These are phyloP conservation scores for Suillus subaureus DNA, from an alignment of 768 basidiomycete species.

Conservation along the genomic window DNA sequence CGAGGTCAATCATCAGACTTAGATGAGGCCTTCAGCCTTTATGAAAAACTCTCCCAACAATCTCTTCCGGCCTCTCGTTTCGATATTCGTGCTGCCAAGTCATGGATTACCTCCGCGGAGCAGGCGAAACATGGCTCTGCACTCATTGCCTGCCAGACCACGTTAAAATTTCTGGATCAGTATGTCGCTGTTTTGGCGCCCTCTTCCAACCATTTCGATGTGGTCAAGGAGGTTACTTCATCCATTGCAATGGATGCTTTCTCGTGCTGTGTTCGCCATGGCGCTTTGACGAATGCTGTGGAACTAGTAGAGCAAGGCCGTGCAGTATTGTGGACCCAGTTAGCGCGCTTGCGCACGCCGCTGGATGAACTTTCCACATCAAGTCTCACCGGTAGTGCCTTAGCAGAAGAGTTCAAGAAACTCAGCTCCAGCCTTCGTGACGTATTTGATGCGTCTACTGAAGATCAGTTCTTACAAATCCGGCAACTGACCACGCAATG, in stretches of 20 bases:
- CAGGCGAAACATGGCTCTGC: conserved; percentile 24
- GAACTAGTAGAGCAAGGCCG: conserved; percentile 34
- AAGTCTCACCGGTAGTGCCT: neutral
- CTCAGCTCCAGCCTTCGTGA: conserved; percentile 13
- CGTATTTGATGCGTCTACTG: neutral
- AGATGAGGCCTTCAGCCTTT: conserved; percentile 20
- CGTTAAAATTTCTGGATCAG: conserved; percentile 26
- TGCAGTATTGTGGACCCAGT: conserved; percentile 31
- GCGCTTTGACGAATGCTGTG: conserved; percentile 17
- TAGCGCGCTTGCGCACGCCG: conserved; percentile 26
- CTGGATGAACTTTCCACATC: conserved; percentile 21
- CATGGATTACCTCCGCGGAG: conserved; percentile 25
- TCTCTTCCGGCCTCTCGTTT: conserved; percentile 16
- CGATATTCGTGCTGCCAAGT: conserved; percentile 22
- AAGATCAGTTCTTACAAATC: conserved; percentile 11
- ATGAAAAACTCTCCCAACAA: conserved; percentile 23
- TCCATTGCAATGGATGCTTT: conserved; percentile 6
- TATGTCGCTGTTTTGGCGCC: conserved; percentile 19
- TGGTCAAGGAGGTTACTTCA: neutral
- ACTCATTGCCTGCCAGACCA: conserved; percentile 28
- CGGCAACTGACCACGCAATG: conserved; percentile 14
- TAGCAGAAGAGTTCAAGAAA: conserved; percentile 13
- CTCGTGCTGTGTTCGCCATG: conserved; percentile 15
- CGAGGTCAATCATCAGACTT: conserved; percentile 24
- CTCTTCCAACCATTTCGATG: conserved; percentile 15